Evolutionary conservation across 148 eudicot species (phyloP).

Genomic region (Salicornia ramosissima): DNA sequence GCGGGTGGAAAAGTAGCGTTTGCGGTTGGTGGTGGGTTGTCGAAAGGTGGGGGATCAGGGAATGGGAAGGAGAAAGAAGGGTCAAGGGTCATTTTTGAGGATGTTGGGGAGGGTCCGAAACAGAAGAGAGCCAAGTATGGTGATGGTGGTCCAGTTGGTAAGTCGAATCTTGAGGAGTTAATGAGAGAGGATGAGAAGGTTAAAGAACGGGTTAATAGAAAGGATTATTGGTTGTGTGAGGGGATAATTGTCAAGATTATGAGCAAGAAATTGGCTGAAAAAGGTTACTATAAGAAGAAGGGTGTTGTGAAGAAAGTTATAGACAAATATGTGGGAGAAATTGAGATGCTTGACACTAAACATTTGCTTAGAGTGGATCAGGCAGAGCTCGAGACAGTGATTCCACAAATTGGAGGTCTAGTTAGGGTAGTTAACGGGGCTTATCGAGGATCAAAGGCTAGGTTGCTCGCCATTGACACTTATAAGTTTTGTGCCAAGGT

Average conservation of each 20-base stretch:
- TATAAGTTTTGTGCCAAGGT: conserved; percentile 77
- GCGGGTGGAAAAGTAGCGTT: conserved; percentile 22
- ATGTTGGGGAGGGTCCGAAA: conserved; percentile 35
- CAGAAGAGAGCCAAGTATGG: conserved; percentile 25
- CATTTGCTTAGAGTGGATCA: conserved; percentile 90
- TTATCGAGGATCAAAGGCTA: conserved; percentile 72
- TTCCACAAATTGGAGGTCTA: conserved; percentile 85
- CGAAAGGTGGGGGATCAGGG: not conserved
- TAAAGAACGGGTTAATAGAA: conserved; percentile 71
- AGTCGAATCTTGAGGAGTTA: conserved; percentile 69
- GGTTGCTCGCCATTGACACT: conserved; percentile 53
- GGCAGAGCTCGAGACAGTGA: conserved; percentile 88
- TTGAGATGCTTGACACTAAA: conserved; percentile 83
- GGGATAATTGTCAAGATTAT: conserved; percentile 87
- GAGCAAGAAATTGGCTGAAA: conserved; percentile 74
- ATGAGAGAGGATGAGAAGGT: conserved; percentile 82
- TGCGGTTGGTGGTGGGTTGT: conserved; percentile 25
- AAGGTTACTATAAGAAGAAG: conserved; percentile 86
- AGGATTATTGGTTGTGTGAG: conserved; percentile 83
- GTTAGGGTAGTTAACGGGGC: conserved; percentile 92
- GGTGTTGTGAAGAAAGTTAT: conserved; percentile 74
- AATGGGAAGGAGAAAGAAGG: conserved; percentile 39
- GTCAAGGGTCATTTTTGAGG: conserved; percentile 60
- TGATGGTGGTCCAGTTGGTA: conserved; percentile 18
- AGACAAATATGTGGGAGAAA: conserved; percentile 78